Conservation (phyloP, 2,329 filamentous ascomycete species). For the Hymenoscyphus linearis region DNA sequence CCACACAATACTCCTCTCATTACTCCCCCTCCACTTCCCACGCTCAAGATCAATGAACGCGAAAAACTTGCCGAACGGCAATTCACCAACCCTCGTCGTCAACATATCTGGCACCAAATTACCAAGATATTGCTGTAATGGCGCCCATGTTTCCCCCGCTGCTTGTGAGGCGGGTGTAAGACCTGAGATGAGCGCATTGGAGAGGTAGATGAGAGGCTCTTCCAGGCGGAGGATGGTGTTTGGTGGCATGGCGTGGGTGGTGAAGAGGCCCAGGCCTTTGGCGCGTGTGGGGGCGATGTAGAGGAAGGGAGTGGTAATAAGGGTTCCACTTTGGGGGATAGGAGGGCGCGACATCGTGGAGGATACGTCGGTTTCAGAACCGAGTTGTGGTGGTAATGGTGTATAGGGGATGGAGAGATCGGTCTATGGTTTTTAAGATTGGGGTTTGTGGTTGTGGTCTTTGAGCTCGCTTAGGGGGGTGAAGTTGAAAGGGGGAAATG, state of each 20-base stretch:
- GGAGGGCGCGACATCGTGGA: too few relatives aligned
- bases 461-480: too few relatives aligned
- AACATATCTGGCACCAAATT: slow-evolving; percentile 11
- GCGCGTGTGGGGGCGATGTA: background rate
- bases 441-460: too few relatives aligned
- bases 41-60: background rate
- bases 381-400: too few relatives aligned
- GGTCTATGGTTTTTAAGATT: too few relatives aligned
- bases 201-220: slow-evolving; percentile 18
- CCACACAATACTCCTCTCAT: slow-evolving; percentile 20
- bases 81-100: background rate
- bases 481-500: too few relatives aligned
- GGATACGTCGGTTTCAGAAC: too few relatives aligned
- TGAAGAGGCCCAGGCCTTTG: slow-evolving; percentile 22
- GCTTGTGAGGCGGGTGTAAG: background rate
- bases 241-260: slow-evolving; percentile 16
- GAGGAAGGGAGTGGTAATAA: background rate
- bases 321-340: too few relatives aligned
- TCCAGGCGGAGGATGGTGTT: slow-evolving; percentile 22
- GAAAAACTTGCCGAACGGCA: background rate
- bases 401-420: too few relatives aligned
- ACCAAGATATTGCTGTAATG: background rate
- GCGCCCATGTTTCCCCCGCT: background rate
- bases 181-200: background rate
- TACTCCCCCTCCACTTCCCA: slow-evolving; percentile 8